A percentile compares a stretch with the other conserved stretches of the same genome.
phyloP scores from a whole-genome alignment of 1,284 basidiomycete species.

The Heliocybe sulcata region DNA sequence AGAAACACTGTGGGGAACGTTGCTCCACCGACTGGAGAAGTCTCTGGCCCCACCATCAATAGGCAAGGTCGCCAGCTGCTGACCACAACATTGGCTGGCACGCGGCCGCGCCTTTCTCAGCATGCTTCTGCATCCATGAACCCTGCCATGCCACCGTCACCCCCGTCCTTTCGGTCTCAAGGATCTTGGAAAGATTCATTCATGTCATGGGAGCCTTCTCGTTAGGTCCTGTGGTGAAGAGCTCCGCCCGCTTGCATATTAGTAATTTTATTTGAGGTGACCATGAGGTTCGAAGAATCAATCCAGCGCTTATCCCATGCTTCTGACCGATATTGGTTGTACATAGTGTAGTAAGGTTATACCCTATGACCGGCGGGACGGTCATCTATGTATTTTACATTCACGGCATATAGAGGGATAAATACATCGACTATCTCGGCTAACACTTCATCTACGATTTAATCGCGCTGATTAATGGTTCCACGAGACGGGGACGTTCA shows the following conservation, averaged over 20 bases:
- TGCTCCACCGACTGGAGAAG: conserved; percentile 5
- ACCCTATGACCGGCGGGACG: too few species aligned
- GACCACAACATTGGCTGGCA: neutral
- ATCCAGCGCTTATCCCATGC: too few species aligned
- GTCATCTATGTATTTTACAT: too few species aligned
- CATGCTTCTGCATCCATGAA: neutral
- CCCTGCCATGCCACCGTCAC: neutral
- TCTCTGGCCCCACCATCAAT: neutral
- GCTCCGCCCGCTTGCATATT: too few species aligned
- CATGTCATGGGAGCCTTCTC: neutral
- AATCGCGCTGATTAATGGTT: neutral
- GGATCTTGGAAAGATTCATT: neutral
- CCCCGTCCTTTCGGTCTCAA: neutral
- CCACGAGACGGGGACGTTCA: too few species aligned
- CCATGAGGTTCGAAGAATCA: too few species aligned
- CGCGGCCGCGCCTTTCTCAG: neutral
- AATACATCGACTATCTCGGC: too few species aligned
- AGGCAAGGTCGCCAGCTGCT: neutral
- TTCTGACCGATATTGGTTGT: neutral
- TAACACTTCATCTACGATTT: too few species aligned
- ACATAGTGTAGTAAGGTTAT: neutral
- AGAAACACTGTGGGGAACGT: neutral
- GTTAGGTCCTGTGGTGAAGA: neutral
- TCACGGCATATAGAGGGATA: too few species aligned
- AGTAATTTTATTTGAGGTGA: too few species aligned